Evolutionary conservation across 75 land plant genomes (phyloP), one percentile per base, ranked within the genome.

Genomic region (Picea glauca): DNA sequence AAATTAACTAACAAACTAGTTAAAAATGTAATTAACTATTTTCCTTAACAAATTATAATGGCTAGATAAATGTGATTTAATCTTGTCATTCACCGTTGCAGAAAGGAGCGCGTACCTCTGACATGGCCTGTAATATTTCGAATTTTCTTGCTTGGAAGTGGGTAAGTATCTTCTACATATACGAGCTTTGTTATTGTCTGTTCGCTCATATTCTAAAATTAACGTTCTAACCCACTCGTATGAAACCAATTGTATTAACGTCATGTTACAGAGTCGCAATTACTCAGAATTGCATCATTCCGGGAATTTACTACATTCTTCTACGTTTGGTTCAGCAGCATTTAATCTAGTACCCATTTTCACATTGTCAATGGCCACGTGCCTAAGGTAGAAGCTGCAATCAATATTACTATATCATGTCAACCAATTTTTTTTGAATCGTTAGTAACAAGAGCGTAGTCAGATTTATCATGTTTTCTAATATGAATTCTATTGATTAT

Each of bases 271-370:
- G 84, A 21, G 77, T 83, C n/a, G 62, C 76, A 35, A 74, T 74
- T 46, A 83, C 63, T 75, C 84, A 79, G 50, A 68, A 77, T 40
- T 79, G 62, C 20, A 74, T 70, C 82, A 75, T 79, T 21, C 70
- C 83, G 17, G 84, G 84, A 14, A 72, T 83, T 40, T 59, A 79
- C 61, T 81, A 81, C 61, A 82, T 61, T 62, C 84, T 32, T 72
- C 84, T 12, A 73, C 74, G 33, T 61, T 83, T 50, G 81, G 83
- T 31, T 82, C 84, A 5, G 84, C 82, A 21, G 72, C 78, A 12
- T 76, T 60, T 23, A 83, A 83, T 70, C 62, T 67, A 58, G 75
- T 77, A 32, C 84, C 84, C 13, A 77, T 79, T 58, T 79, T 60
- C 81, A 83, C 84, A 12, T 83, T 83, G 56, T 23, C 75, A 43